phyloP scores from a whole-genome alignment of 2,329 filamentous ascomycete genomes.

The Xylaria arbuscula region DNA sequence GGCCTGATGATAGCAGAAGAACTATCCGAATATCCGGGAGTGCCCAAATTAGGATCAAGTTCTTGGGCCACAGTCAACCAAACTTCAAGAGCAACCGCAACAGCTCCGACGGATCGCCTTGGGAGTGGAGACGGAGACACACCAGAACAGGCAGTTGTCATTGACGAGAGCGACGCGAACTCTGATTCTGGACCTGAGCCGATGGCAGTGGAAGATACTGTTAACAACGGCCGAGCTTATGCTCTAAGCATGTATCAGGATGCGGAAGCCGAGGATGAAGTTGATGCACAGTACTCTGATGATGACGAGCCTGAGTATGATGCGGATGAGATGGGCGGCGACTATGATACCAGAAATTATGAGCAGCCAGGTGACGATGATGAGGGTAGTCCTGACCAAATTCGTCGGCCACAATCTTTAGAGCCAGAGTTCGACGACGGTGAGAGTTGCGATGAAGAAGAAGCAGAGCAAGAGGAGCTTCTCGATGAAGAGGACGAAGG shows the following conservation, averaged over 20 bases:
- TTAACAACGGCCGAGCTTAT: conserved; percentile 35
- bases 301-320: conserved; percentile 49
- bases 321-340: conserved; percentile 48
- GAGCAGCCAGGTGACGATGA: conserved; percentile 49
- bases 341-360: conserved; percentile 50
- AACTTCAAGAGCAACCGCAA: conserved; percentile 27
- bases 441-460: conserved; percentile 44
- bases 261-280: conserved; percentile 44
- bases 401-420: conserved; percentile 41
- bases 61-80: conserved; percentile 48
- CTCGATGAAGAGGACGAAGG: conserved; percentile 31
- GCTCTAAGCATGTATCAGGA: conserved; percentile 43
- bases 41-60: conserved; percentile 28
- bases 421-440: conserved; percentile 48
- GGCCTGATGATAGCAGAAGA: conserved; percentile 29
- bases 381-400: conserved; percentile 49
- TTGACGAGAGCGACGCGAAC: conserved; percentile 49
- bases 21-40: conserved; percentile 11
- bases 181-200: conserved; percentile 38
- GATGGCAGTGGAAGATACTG: conserved; percentile 38
- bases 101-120: conserved; percentile 35
- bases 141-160: conserved; percentile 46
- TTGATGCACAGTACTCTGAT: conserved; percentile 46
- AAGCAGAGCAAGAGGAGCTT: conserved; percentile 35
- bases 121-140: conserved; percentile 40